These are phyloP conservation scores for Paxillus ammoniavirescens DNA, from an alignment of 768 basidiomycete species.

Conservation along the genomic window DNA sequence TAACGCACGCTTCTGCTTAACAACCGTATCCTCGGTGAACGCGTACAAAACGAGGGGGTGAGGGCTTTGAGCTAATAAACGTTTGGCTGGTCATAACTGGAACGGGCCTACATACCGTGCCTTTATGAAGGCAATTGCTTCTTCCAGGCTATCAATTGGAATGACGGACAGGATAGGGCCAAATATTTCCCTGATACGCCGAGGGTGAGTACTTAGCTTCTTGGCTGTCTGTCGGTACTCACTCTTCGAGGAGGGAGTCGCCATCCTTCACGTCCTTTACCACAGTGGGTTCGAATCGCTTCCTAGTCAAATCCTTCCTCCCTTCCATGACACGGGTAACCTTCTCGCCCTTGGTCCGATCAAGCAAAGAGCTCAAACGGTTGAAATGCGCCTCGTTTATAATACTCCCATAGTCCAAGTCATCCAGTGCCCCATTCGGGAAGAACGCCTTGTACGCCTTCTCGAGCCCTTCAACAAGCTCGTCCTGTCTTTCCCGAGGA, in stretches of 20 bases:
- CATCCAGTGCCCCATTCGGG: conserved; percentile 49
- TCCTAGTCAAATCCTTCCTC: conserved; percentile 34
- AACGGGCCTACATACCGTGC: conserved; percentile 37
- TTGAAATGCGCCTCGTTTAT: conserved; percentile 53
- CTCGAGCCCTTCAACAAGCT: conserved; percentile 45
- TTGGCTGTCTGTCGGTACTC: conserved; percentile 11
- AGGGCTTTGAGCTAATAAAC: conserved; percentile 34
- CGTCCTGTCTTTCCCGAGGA: conserved; percentile 41
- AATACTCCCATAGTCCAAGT: conserved; percentile 47
- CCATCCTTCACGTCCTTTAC: conserved; percentile 50
- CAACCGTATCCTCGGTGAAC: conserved; percentile 50
- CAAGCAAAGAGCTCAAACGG: conserved; percentile 51
- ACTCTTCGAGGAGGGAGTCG: conserved; percentile 66
- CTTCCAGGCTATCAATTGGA: conserved; percentile 51
- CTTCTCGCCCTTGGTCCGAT: conserved; percentile 53
- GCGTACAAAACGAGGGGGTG: conserved; percentile 63
- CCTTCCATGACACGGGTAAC: conserved; percentile 47
- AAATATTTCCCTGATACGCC: conserved; percentile 58
- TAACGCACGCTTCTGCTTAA: conserved; percentile 39
- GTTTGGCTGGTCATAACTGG: not conserved
- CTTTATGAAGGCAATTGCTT: conserved; percentile 56
- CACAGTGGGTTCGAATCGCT: conserved; percentile 58
- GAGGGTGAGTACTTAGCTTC: not conserved
- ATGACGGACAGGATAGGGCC: conserved; percentile 69
- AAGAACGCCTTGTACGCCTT: conserved; percentile 48